These are phyloP conservation scores for Epithemia pelagica DNA, from an alignment of 108 stramenopile genomes.

Conservation along the genomic window DNA sequence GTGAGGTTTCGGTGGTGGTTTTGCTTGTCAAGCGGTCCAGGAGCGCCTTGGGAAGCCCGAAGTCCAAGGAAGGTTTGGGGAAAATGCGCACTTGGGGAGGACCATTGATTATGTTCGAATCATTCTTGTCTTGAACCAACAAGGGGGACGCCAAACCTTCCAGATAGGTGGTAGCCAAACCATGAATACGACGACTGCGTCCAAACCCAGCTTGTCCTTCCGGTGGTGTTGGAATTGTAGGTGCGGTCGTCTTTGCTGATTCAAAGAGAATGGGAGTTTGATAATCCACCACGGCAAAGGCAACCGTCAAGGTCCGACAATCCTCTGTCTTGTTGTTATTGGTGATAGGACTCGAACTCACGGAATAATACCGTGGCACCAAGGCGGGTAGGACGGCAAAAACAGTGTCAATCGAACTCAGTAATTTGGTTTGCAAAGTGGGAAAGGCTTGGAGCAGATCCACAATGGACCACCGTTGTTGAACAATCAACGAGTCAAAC, in stretches of 20 bases:
- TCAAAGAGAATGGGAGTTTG: too few relatives aligned
- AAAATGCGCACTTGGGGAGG: conserved; percentile 51
- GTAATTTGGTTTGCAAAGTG: conserved; percentile 39
- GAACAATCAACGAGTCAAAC: conserved; percentile 50
- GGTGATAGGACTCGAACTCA: conserved; percentile 85
- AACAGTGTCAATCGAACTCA: conserved; percentile 41
- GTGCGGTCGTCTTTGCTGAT: too few relatives aligned
- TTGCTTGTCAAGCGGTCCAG: not conserved
- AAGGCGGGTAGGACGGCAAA: conserved; percentile 62
- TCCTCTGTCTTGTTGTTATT: conserved; percentile 2
- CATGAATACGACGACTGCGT: conserved; percentile 58
- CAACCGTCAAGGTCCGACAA: not conserved
- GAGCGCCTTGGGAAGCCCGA: conserved; percentile 67
- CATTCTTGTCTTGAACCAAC: conserved; percentile 19
- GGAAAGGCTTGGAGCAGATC: conserved; percentile 87
- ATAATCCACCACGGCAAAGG: conserved; percentile 1
- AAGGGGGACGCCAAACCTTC: conserved; percentile 59
- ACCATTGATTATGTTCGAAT: not conserved
- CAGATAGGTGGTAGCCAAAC: conserved; percentile 71
- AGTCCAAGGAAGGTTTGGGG: conserved; percentile 79
- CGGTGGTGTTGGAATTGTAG: too few relatives aligned
- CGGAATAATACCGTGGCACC: conserved; percentile 88
- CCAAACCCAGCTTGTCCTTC: conserved; percentile 25
- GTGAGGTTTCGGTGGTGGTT: conserved; percentile 4
- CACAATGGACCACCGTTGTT: conserved; percentile 63